phyloP scores from a whole-genome alignment of 225 moss, liverwort and hornwort genomes.

The Pseudoscleropodium purum region DNA sequence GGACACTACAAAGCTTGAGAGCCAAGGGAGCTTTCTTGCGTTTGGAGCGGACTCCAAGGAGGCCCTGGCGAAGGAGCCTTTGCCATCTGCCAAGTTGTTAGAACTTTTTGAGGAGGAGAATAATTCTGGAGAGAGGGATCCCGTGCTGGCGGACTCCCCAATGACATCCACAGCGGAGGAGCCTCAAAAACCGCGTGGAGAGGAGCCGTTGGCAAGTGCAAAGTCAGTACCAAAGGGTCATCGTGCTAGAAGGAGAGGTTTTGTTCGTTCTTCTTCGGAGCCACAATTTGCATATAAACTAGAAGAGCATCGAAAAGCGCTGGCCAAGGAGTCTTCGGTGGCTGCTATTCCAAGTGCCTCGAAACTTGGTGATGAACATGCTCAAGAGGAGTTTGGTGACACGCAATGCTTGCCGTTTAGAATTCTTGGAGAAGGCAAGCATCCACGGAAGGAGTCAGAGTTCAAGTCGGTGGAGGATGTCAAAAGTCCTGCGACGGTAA shows the following conservation, averaged over 20 bases:
- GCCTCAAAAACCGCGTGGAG: neutral
- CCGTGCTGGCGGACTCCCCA: neutral
- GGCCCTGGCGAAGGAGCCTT: neutral
- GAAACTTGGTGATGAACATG: neutral
- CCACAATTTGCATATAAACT: neutral
- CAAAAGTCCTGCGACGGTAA: neutral
- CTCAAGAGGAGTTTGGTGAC: neutral
- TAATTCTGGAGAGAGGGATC: neutral
- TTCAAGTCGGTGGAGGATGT: neutral
- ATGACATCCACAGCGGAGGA: neutral
- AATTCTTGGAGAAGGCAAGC: conserved; percentile 3
- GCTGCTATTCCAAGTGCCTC: neutral
- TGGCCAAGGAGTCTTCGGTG: neutral
- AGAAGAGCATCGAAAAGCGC: neutral
- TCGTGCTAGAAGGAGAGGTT: neutral
- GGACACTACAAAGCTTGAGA: neutral
- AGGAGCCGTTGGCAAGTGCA: neutral
- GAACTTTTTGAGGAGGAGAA: neutral
- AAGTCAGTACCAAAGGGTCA: neutral
- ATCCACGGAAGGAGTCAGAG: neutral
- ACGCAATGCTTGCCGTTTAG: neutral
- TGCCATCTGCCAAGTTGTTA: neutral
- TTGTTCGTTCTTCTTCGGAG: neutral
- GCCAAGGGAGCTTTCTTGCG: neutral
- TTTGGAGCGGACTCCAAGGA: neutral